Conservation (phyloP, 768 basidiomycete species). For the Tubosaeta sp. region DNA sequence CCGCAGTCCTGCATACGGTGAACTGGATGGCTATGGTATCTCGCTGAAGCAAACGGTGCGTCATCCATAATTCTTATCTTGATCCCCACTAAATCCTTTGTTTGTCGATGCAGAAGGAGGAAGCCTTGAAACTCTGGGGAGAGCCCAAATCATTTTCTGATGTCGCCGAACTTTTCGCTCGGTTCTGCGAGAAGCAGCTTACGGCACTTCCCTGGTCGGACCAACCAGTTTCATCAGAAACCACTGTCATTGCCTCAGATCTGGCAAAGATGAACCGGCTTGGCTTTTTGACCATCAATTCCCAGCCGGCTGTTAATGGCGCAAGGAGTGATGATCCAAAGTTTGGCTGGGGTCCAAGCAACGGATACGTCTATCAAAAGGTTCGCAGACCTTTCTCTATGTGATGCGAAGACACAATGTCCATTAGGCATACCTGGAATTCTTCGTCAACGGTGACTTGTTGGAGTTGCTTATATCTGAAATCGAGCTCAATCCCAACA, state of each 20-base stretch:
- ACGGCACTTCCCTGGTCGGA: conserved; percentile 93
- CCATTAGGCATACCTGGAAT: conserved; percentile 87
- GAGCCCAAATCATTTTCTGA: conserved; percentile 65
- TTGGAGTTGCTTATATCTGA: conserved; percentile 69
- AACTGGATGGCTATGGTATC: conserved; percentile 94
- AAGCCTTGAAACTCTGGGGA: conserved; percentile 87
- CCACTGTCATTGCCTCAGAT: conserved; percentile 68
- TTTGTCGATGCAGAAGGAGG: conserved; percentile 66
- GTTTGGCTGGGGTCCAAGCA: conserved; percentile 91
- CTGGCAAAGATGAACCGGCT: conserved; percentile 83
- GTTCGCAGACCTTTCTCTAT: conserved; percentile 32
- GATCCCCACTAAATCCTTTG: conserved; percentile 6
- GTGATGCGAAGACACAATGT: background rate
- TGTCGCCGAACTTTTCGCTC: conserved; percentile 68
- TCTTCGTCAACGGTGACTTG: conserved; percentile 79
- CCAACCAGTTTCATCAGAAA: conserved; percentile 80
- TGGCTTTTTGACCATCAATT: conserved; percentile 96
- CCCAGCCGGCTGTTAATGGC: conserved; percentile 93
- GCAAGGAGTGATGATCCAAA: conserved; percentile 77
- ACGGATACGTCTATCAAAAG: conserved; percentile 96
- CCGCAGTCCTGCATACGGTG: conserved; percentile 95
- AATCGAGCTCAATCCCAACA: conserved; percentile 81
- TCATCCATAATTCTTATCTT: background rate
- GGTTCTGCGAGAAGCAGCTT: conserved; percentile 75
- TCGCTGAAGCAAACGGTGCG: conserved; percentile 85